Base-by-base conservation (phyloP, 108 stramenopile species). In the Hondaea fermentalgiana region DNA sequence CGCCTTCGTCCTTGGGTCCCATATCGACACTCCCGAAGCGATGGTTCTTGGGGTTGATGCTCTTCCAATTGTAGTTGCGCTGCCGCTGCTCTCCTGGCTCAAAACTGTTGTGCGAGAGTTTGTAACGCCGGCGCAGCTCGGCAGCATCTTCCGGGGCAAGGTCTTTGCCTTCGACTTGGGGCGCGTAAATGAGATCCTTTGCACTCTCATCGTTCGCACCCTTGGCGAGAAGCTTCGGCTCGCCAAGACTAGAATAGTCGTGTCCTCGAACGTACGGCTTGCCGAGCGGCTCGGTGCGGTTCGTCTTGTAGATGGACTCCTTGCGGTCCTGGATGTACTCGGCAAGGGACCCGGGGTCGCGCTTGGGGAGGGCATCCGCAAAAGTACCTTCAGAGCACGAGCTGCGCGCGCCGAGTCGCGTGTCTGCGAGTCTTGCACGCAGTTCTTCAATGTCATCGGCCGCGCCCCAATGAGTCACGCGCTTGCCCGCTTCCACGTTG, bases 61-160 rank as follows among this genome's bases (percentile, higher is more conserved):
- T 59, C 14, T 89, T 89, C 95, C 95, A 95, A 29, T 92, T 64
- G 92, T 96, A 96, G 87, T 92, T 90, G 14, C 95, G 90, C 35
- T 88, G 58, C 69, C 90, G 91, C 87, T 95, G 95, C 72, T 94
- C 92, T 4, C 95, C 94, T 8, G 94, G 94, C 55, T 58, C 88
- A 88, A 91, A 93, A 29, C 58, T 87, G n/a, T 72, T 57, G 88
- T 93, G 92, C 45, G 69, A 72, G 53, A 88, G 55, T 42, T 88
- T 89, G 90, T 93, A 93, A 1, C 51, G 19, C 3, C 76, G 76
- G 6, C 51, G 76, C 76, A 83, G 12, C 12, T 83, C 76, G 45
- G 49, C 49, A 88, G 87, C 87, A 47, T 89, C 87, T 60, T 72
- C 60, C 72, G 19, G 44, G 4, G 17, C 44, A 45, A 43, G 17